Conservation (phyloP, 495 filamentous ascomycete genomes). For the Penicillium diatomitis region DNA sequence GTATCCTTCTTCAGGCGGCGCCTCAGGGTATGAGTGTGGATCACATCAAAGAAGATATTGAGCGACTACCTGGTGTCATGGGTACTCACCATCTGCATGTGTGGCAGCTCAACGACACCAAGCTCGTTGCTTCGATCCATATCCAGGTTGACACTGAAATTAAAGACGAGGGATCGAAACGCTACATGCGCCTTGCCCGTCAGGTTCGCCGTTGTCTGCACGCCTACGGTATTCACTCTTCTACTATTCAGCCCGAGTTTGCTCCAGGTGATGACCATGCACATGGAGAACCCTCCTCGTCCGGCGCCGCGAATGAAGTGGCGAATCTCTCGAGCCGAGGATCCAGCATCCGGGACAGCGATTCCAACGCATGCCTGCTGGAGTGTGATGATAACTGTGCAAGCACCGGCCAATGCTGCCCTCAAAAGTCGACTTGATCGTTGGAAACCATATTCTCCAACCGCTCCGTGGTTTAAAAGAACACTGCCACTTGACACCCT, state of each 20-base stretch:
- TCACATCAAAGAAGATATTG: conserved; percentile 87
- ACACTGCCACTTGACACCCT: too few relatives aligned
- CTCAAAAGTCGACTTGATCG: conserved; percentile 26
- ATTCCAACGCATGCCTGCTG: conserved; percentile 61
- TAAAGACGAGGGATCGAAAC: conserved; percentile 59
- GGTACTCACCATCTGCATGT: conserved; percentile 94
- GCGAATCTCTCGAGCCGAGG: conserved; percentile 31
- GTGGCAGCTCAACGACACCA: conserved; percentile 93
- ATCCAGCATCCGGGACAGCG: conserved; percentile 41
- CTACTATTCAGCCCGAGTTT: conserved; percentile 96
- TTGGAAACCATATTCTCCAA: too few relatives aligned
- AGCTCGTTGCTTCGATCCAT: conserved; percentile 84
- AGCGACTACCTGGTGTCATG: conserved; percentile 69
- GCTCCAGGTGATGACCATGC: conserved; percentile 29
- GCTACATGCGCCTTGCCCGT: conserved; percentile 82
- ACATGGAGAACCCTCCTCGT: conserved; percentile 9
- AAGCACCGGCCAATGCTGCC: conserved; percentile 63
- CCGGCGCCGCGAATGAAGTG: conserved; percentile 16
- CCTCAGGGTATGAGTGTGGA: conserved; percentile 78
- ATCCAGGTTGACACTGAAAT: conserved; percentile 76
- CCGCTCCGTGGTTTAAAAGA: too few relatives aligned
- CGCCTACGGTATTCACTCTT: conserved; percentile 93
- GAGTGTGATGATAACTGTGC: conserved; percentile 81
- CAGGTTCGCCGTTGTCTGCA: conserved; percentile 79
- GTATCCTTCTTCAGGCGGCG: conserved; percentile 88